These are phyloP conservation scores for Pilatotrama ljubarskyi DNA, from an alignment of 768 basidiomycete species.

Conservation along the genomic window DNA sequence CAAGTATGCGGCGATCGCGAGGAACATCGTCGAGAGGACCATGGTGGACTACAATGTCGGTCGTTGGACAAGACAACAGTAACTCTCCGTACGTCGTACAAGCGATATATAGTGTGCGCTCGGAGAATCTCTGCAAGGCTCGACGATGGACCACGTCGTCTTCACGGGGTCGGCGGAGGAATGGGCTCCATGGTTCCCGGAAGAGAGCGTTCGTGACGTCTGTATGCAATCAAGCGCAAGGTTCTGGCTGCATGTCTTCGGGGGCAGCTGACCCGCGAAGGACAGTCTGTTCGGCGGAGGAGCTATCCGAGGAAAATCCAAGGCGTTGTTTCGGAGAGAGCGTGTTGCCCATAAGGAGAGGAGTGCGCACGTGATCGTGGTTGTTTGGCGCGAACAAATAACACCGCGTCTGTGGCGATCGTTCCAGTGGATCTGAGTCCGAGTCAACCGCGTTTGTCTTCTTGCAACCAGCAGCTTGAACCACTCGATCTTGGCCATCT, in stretches of 20 bases:
- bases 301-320: conserved; percentile 21
- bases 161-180: conserved; percentile 15
- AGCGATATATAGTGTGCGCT: conserved; percentile 9
- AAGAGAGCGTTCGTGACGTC: conserved; percentile 14
- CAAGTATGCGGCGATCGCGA: conserved; percentile 11
- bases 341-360: not conserved
- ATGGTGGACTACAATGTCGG: not conserved
- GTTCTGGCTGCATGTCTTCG: not conserved
- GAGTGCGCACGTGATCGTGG: conserved; percentile 14
- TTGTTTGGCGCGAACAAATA: conserved; percentile 5
- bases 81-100: not conserved
- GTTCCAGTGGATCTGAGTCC: not conserved
- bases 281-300: not conserved
- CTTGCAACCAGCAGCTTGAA: not conserved
- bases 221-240: not conserved
- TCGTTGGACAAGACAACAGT: not conserved
- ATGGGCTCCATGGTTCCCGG: not conserved
- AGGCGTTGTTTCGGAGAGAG: conserved; percentile 30
- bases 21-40: conserved; percentile 12
- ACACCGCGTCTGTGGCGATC: conserved; percentile 22
- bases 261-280: conserved; percentile 12
- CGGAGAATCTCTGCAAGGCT: conserved; percentile 15
- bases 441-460: conserved; percentile 1
- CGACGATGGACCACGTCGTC: conserved; percentile 11
- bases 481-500: not conserved